Percentiles rank a stretch among this genome's conserved stretches.
Evolutionary conservation across 352 stramenopile genomes (phyloP).

Genomic region (Salisapilia sapeloensis): DNA sequence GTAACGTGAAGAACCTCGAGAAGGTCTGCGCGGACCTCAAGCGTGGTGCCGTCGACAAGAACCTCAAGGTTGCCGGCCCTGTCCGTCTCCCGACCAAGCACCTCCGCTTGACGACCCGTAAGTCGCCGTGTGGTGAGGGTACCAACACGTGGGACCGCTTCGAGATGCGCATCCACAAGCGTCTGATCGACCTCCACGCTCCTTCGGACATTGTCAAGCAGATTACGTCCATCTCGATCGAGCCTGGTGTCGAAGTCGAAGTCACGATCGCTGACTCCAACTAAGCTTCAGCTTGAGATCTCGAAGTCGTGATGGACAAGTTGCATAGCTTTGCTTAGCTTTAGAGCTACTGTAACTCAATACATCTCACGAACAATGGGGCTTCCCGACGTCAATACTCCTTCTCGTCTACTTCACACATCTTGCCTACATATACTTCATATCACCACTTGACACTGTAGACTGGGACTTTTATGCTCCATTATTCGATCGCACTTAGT

Average conservation of each 20-base stretch:
- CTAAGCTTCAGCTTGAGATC: constrained; percentile 20
- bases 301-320: no score
- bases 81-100: constrained; percentile 99
- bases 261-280: constrained; percentile 92
- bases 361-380: no score
- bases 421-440: no score
- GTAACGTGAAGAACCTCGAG: constrained; percentile 99
- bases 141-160: constrained; percentile 99
- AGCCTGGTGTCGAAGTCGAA: constrained; percentile 98
- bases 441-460: no score
- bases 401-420: no score
- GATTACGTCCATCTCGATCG: constrained; percentile 98
- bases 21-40: constrained; percentile 99
- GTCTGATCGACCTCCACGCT: constrained; percentile 98
- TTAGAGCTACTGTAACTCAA: no score
- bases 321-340: no score
- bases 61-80: constrained; percentile 95
- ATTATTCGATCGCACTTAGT: no score
- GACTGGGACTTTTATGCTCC: no score
- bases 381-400: no score
- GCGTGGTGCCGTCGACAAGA: constrained; percentile 94
- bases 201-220: constrained; percentile 98
- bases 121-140: constrained; percentile 95
- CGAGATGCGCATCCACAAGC: constrained; percentile 99
- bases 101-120: constrained; percentile 96